Evolutionary conservation across 164 flowering plant genomes (phyloP).

Genomic region (Kalanchoe fedtschenkoi): DNA sequence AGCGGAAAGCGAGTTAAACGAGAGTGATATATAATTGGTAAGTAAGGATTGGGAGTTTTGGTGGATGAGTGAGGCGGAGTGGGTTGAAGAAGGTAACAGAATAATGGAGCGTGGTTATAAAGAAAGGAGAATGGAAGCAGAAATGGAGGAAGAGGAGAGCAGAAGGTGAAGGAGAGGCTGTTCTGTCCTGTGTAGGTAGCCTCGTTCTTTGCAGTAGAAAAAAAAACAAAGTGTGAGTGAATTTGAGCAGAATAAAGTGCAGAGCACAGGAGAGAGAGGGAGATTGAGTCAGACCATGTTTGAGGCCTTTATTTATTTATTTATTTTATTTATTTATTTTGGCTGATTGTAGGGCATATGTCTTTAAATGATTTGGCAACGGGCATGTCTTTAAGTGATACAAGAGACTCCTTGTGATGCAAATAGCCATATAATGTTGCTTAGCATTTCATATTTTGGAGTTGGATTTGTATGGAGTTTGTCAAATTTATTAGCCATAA

Average conservation of each 20-base stretch:
- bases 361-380: not conserved
- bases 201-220: not conserved
- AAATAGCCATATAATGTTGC: no score
- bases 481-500: no score
- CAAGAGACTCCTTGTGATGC: no score
- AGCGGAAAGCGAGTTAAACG: no score
- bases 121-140: not conserved
- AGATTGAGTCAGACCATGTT: not conserved
- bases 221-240: not conserved
- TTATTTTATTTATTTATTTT: not conserved
- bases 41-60: not conserved
- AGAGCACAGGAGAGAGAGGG: not conserved
- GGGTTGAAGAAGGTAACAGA: not conserved
- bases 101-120: not conserved
- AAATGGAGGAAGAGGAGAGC: not conserved
- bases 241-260: constrained; percentile 3
- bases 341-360: not conserved
- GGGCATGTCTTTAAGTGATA: not conserved
- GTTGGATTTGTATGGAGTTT: no score
- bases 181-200: no score
- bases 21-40: not conserved
- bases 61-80: not conserved
- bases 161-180: no score
- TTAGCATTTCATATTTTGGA: no score
- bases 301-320: not conserved